Conservation (phyloP, 805 yeast genomes). For the Starmerella gropengiesseri region DNA sequence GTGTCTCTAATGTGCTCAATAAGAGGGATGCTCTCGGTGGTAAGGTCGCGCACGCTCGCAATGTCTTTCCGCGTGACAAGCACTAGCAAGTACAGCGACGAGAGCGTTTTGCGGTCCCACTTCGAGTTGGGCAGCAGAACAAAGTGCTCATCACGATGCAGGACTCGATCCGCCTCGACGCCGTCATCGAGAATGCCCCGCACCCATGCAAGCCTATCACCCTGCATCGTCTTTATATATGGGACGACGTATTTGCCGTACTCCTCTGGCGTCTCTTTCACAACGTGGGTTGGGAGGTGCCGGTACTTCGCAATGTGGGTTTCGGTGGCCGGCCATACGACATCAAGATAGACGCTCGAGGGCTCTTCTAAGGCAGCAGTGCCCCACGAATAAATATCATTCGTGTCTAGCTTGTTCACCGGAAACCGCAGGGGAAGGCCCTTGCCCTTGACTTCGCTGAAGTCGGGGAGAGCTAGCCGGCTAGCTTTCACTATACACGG, state of each 20-base stretch:
- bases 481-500: conserved; percentile 54
- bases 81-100: conserved; percentile 64
- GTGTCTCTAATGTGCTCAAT: conserved; percentile 39
- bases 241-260: conserved; percentile 57
- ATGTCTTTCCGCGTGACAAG: conserved; percentile 53
- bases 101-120: conserved; percentile 73
- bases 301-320: conserved; percentile 70
- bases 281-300: conserved; percentile 47
- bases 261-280: conserved; percentile 71
- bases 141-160: conserved; percentile 57
- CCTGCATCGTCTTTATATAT: conserved; percentile 63
- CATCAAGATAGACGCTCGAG: conserved; percentile 51
- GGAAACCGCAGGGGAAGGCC: conserved; percentile 18
- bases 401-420: conserved; percentile 41
- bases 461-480: conserved; percentile 21
- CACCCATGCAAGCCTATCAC: conserved; percentile 81
- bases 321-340: conserved; percentile 83
- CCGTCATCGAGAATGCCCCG: conserved; percentile 69
- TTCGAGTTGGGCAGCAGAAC: conserved; percentile 83
- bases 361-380: conserved; percentile 42
- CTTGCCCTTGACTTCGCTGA: conserved; percentile 1
- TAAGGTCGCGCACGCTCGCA: conserved; percentile 65
- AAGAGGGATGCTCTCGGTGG: conserved; percentile 46
- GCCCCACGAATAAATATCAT: conserved; percentile 85
- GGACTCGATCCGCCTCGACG: conserved; percentile 73